Conservation (phyloP, 208 protist genomes). For the Leishmania arabica region DNA sequence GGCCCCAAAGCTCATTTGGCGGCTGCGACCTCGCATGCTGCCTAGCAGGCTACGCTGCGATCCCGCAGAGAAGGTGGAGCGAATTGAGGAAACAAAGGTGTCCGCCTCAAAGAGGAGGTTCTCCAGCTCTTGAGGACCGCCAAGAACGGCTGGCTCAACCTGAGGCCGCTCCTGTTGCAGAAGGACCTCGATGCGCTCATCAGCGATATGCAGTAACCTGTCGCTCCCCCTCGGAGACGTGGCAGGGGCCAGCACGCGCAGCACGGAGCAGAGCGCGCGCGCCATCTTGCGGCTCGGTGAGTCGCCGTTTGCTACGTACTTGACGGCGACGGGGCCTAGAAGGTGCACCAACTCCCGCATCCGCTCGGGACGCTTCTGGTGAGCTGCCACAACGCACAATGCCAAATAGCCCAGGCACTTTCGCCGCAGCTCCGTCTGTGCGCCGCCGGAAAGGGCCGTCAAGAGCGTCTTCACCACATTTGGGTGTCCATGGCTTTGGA, state of each 20-base stretch:
- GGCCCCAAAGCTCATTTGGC: background rate
- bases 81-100: slow-evolving; percentile 57
- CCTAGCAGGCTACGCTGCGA: slow-evolving; percentile 7
- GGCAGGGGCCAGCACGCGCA: slow-evolving; percentile 34
- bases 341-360: slow-evolving; percentile 17
- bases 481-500: slow-evolving; percentile 56
- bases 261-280: slow-evolving; percentile 67
- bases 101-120: slow-evolving; percentile 52
- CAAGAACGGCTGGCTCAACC: slow-evolving; percentile 37
- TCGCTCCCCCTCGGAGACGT: slow-evolving; percentile 8
- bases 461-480: slow-evolving; percentile 46
- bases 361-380: slow-evolving; percentile 11
- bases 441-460: slow-evolving; percentile 44
- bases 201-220: slow-evolving; percentile 24
- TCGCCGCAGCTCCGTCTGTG: slow-evolving; percentile 82
- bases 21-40: slow-evolving; percentile 3
- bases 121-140: slow-evolving; percentile 48
- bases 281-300: slow-evolving; percentile 80
- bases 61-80: slow-evolving; percentile 30
- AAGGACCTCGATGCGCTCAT: slow-evolving; percentile 55
- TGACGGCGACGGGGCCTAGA: slow-evolving; percentile 27
- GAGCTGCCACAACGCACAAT: slow-evolving; percentile 51
- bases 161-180: slow-evolving; percentile 57
- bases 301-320: slow-evolving; percentile 74
- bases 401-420: slow-evolving; percentile 82